phyloP scores from a whole-genome alignment of 1,284 basidiomycete species.

The Ganoderma lucidum region DNA sequence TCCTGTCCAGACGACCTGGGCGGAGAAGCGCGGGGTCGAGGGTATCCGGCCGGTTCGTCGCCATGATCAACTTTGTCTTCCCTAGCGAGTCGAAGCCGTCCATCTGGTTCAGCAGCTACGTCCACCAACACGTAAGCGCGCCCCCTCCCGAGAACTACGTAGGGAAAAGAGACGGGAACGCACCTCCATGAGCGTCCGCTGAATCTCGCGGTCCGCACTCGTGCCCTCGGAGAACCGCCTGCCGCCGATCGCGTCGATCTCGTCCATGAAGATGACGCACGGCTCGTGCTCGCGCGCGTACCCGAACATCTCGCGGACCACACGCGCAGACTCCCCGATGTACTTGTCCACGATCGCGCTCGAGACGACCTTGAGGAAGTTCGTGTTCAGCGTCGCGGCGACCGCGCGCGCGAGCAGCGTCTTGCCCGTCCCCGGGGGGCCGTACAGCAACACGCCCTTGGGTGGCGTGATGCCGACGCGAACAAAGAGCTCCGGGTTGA shows the following conservation, averaged over 20 bases:
- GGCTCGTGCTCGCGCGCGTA: conserved; percentile 98
- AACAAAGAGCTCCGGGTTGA: conserved; percentile 95
- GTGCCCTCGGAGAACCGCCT: conserved; percentile 98
- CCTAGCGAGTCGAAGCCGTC: conserved; percentile 99
- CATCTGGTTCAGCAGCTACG: conserved; percentile 96
- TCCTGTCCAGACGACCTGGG: conserved; percentile 95
- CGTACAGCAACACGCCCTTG: conserved; percentile 93
- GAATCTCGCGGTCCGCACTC: conserved; percentile 98
- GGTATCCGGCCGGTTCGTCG: conserved; percentile 96
- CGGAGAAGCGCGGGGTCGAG: conserved; percentile 97
- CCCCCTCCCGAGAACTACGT: background rate
- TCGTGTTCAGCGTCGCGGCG: conserved; percentile 94
- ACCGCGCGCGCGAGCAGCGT: conserved; percentile 96
- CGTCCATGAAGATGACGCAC: conserved; percentile 99
- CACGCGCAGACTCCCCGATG: conserved; percentile 96
- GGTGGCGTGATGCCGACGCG: conserved; percentile 97
- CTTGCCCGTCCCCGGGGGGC: conserved; percentile 96
- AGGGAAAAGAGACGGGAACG: background rate
- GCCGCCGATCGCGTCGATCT: conserved; percentile 98
- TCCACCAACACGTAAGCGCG: background rate
- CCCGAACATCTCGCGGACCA: conserved; percentile 98
- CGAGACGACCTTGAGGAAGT: conserved; percentile 98
- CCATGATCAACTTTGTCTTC: conserved; percentile 98
- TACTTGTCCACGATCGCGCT: conserved; percentile 99
- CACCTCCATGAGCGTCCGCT: conserved; percentile 98